Base-by-base conservation (phyloP, 306 rosid genomes). In the Gynostemma pentaphyllum region DNA sequence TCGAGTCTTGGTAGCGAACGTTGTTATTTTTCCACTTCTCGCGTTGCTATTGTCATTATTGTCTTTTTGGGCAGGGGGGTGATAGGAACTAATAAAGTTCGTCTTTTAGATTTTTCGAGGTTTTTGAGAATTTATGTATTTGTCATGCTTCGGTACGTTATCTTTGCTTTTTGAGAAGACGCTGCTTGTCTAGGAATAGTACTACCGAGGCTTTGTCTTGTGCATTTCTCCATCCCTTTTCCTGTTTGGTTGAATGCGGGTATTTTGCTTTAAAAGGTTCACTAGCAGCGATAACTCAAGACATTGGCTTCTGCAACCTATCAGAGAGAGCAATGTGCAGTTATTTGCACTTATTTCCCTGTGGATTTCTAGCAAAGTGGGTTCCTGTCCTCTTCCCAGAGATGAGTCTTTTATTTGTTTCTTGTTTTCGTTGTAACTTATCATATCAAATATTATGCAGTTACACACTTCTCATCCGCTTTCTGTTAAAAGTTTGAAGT, bases 281-380 rank as follows among this genome's bases (percentile, higher is more conserved):
- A 45, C 60, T 5, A 32, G 54, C 74, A 64, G 64, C 44, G 22
- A 48, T 45, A 63, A 12, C 62, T 72, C 62, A 6, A 30, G 21
- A n/a, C 68, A 41, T 74, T 85, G 96, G 91, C 85, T 91, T 9
- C 72, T 91, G 75, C 80, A 76, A 24, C 87, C 96, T 15, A 9
- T 81, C 62, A 87, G 83, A 21, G 81, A 87, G 46, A 83, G 86
- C 76, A 74, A 83, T 60, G 56, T 91, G 79, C 95, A 91, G 49
- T 70, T 91, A 15, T 91, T 91, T 82, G 86, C 76, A 0, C 86
- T 91, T 57, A 78, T 87, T 76, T 85, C 89, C 49, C 29, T 87
- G n/a, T 91, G 95, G 96, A 77, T 87, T 68, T 87, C 96, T 9
- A 87, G 82, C 87, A 85, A 91, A 80, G 97, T 87, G 26, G 30